Evolutionary conservation across 1,139 yeast species (phyloP).

Genomic region (Pichia sp.): DNA sequence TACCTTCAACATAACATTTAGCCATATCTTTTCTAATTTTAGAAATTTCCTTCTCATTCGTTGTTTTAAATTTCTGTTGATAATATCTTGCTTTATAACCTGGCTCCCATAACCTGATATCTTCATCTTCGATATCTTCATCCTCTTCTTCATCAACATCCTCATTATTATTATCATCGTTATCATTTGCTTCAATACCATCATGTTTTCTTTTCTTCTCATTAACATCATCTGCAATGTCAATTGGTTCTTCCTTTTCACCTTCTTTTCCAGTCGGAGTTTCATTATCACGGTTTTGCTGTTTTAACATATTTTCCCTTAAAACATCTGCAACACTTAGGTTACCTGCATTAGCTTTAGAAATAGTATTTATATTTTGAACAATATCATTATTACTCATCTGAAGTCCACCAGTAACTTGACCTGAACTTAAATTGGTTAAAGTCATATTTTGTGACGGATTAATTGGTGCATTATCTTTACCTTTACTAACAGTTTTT

Average conservation of each 20-base stretch:
- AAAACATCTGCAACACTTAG: constrained; percentile 63
- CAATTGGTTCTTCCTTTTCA: constrained; percentile 19
- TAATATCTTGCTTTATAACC: constrained; percentile 86
- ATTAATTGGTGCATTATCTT: constrained; percentile 68
- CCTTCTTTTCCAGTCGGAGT: constrained; percentile 13
- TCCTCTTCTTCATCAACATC: constrained; percentile 44
- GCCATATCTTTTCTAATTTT: constrained; percentile 57
- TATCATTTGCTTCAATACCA: constrained; percentile 14
- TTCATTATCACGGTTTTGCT: constrained; percentile 12
- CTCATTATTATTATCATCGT: constrained; percentile 22
- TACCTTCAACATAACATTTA: constrained; percentile 80
- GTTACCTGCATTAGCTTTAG: constrained; percentile 71
- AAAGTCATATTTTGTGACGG: constrained; percentile 75
- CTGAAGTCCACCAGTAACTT: constrained; percentile 59
- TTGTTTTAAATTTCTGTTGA: constrained; percentile 60
- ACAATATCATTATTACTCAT: constrained; percentile 71
- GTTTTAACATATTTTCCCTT: constrained; percentile 34
- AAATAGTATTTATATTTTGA: constrained; percentile 57
- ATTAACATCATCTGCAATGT: constrained; percentile 20
- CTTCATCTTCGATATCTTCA: constrained; percentile 32
- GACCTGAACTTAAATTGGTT: constrained; percentile 59
- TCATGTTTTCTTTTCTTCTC: constrained; percentile 10
- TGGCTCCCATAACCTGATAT: constrained; percentile 71
- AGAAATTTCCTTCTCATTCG: constrained; percentile 50
- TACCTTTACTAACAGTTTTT: constrained; percentile 45